Evolutionary conservation across 345 rosid species (phyloP), one percentile per base, ranked within the genome.

Genomic region (Camelina hispida): DNA sequence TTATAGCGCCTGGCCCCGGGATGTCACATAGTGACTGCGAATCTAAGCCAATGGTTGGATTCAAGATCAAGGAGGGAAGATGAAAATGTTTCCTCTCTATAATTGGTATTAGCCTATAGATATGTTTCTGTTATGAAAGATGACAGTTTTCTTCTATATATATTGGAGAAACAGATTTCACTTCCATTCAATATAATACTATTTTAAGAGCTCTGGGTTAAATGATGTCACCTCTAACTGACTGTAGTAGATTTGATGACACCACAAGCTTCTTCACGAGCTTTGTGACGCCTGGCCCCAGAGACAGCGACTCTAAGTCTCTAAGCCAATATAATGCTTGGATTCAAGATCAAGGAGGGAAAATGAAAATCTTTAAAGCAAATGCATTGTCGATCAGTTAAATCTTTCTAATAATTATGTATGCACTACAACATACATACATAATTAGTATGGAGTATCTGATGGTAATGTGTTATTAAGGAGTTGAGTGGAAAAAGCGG

Each of bases 211-310:
- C 38, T 35, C 38, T 35, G 9, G 2, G 38, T 34, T 34, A 7
- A 85, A 73, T 30, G 81, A 77, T 30, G 91, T 84, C 25, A 23
- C 25, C 2, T 23, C 25, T 23, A 23, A 23, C 25, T 23, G 25
- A 1, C 3, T 2, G 25, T 23, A 23, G 25, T 23, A 23, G 3
- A 23, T 23, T 23, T 23, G 25, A 23, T 23, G 25, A 23, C 48
- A 55, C 43, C 5, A 77, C 74, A 9, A 30, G 80, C 40, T 77
- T 15, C 47, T 57, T 71, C 37, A 73, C 66, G 5, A 74, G 58
- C 55, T 57, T 62, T 18, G 82, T 73, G 47, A 28, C 30, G 28
- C 28, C 28, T 25, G 4, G 4, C 28, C 28, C 28, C 28, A 25
- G 28, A 25, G 28, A 25, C 28, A 25, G 28, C 28, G 28, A 25